phyloP scores from a whole-genome alignment of 495 filamentous ascomycete genomes.

The Penicillium cosmopolitanum region DNA sequence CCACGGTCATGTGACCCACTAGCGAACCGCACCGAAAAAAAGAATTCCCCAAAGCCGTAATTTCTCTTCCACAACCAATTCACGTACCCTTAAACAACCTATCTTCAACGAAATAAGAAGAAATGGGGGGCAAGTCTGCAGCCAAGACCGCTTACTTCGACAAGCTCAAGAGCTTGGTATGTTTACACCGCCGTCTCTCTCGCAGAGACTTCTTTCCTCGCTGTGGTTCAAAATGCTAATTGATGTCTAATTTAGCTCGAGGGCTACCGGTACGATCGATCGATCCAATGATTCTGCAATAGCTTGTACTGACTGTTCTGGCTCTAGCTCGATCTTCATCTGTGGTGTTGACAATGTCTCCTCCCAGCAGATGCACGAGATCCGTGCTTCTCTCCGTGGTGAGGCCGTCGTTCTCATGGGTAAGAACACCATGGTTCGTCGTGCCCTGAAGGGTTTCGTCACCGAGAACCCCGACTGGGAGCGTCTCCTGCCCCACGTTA shows the following conservation, averaged over 20 bases:
- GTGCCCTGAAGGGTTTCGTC: conserved; percentile 95
- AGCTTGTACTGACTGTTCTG: not conserved
- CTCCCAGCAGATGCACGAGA: conserved; percentile 99
- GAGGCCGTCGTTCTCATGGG: conserved; percentile 97
- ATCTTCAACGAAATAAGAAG: conserved; percentile 89
- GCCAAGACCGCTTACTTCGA: conserved; percentile 99
- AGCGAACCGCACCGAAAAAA: conserved; percentile 47
- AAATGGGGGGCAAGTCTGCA: conserved; percentile 97
- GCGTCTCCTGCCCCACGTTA: conserved; percentile 92
- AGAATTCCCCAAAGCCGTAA: conserved; percentile 38
- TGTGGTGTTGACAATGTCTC: conserved; percentile 94
- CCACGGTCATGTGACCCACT: conserved; percentile 40
- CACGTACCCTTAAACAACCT: conserved; percentile 86
- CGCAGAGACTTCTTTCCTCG: conserved; percentile 4
- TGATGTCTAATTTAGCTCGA: conserved; percentile 54
- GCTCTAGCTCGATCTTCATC: conserved; percentile 83
- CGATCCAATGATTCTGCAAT: not conserved
- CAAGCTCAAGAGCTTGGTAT: conserved; percentile 85
- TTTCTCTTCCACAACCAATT: conserved; percentile 35
- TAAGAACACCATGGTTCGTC: conserved; percentile 99
- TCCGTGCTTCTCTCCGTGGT: conserved; percentile 83
- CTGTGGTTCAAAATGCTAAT: not conserved
- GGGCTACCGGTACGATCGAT: conserved; percentile 60
- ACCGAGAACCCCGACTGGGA: conserved; percentile 92
- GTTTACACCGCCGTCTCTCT: not conserved